Evolutionary conservation across 2,329 filamentous ascomycete genomes (phyloP), one percentile per base, ranked within the genome.

Genomic region (Grosmannia penicillata): DNA sequence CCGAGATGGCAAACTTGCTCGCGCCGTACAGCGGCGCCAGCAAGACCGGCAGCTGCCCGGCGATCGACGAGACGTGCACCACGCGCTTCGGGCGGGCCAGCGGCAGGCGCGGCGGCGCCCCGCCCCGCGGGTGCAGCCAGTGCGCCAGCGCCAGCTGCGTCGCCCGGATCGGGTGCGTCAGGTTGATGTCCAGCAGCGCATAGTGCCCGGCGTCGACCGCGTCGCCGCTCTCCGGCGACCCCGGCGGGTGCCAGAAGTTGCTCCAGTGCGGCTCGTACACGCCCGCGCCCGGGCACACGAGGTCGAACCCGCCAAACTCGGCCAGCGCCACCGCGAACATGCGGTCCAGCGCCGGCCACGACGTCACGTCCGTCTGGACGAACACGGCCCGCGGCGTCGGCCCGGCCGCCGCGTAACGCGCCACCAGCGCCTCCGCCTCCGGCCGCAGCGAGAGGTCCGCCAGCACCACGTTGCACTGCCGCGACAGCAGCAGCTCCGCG

Each of bases 241-340:
- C 60, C 0, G 60, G 60, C 2, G 60, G 59, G 25, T 56, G 52
- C 60, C 60, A 63, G 36, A 63, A 63, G 27, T 24, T 31, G 27
- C 19, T 17, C 54, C 54, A 62, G 6, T 50, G 44, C 45, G 63
- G 65, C 42, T 67, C 65, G 36, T 61, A 68, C 4, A 68, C 51
- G 22, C 64, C 64, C 0, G 64, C 64, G 0, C 63, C 62, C 0
- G 64, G 61, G 27, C 61, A 65, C 4, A 66, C 49, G 19, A 68
- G 55, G 33, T 62, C 59, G 41, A 61, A 53, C 3, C 46, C 48
- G 0, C 57, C 57, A 36, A 66, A 65, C 21, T 58, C 52, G 1
- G 42, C 18, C 1, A 56, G 29, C 0, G 61, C 48, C 4, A 45
- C 44, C 4, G 53, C 45, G 37, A 65, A 62, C 45, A 61, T 54